These are phyloP conservation scores for Pseudogymnoascus sp. DNA, from an alignment of 2,329 filamentous ascomycete genomes.

Conservation along the genomic window DNA sequence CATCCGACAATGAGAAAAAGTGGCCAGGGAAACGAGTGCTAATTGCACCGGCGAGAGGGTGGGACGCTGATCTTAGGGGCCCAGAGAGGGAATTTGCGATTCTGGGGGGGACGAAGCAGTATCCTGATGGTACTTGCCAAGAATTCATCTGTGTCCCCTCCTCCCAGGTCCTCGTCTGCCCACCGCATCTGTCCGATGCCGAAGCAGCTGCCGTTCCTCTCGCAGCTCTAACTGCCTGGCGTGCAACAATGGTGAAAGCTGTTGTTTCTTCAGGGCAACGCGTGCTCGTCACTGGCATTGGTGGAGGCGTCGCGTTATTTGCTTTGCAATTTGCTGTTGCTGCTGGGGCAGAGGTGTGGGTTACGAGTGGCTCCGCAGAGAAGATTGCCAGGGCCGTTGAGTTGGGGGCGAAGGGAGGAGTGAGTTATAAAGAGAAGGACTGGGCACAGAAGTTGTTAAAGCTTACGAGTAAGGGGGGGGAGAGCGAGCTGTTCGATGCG, in stretches of 20 bases:
- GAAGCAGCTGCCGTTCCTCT: constrained; percentile 78
- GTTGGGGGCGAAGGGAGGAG: constrained; percentile 69
- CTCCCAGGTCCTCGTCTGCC: constrained; percentile 65
- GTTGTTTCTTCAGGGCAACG: constrained; percentile 54
- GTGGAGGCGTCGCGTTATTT: constrained; percentile 79
- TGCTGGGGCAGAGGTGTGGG: constrained; percentile 44
- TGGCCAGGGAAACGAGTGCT: constrained; percentile 62
- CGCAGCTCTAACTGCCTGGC: constrained; percentile 77
- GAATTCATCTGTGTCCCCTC: constrained; percentile 64
- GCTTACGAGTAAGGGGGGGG: constrained; percentile 34
- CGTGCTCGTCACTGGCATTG: constrained; percentile 78
- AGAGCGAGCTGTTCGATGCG: constrained; percentile 60
- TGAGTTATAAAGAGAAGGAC: constrained; percentile 64
- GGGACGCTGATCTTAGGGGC: constrained; percentile 61
- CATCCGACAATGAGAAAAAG: constrained; percentile 42
- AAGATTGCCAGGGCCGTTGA: constrained; percentile 62
- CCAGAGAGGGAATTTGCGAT: constrained; percentile 60
- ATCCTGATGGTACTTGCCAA: constrained; percentile 61
- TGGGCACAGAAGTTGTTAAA: constrained; percentile 69
- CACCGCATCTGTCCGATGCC: constrained; percentile 59
- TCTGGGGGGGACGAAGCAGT: constrained; percentile 60
- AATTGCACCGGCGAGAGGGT: constrained; percentile 68
- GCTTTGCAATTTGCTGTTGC: constrained; percentile 70
- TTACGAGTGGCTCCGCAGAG: constrained; percentile 47
- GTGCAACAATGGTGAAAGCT: constrained; percentile 72